These are phyloP conservation scores for Stenogyne calaminthoides DNA, from an alignment of 305 asterid species.

Conservation along the genomic window DNA sequence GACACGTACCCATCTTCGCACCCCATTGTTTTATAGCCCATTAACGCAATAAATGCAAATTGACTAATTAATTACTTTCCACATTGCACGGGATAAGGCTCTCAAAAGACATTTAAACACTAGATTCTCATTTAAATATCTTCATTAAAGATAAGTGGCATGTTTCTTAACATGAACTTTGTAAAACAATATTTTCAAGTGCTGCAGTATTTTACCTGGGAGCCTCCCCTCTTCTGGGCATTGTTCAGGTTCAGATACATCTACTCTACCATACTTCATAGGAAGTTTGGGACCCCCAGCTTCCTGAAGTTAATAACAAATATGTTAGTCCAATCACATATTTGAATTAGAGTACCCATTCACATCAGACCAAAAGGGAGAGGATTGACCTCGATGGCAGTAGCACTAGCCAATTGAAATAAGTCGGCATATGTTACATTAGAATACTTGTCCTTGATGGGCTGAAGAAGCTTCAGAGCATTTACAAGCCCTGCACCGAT, in stretches of 20 bases:
- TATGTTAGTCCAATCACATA: constrained; percentile 12
- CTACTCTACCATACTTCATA: constrained; percentile 95
- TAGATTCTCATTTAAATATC: constrained; percentile 1
- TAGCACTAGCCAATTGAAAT: constrained; percentile 94
- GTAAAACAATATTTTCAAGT: constrained; percentile 8
- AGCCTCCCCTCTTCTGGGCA: constrained; percentile 99
- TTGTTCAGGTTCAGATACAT: constrained; percentile 74
- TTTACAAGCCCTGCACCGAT: constrained; percentile 77
- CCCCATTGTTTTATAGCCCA: constrained; percentile 3
- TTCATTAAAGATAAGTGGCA: not conserved
- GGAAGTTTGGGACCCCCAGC: constrained; percentile 96
- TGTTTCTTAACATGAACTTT: constrained; percentile 7
- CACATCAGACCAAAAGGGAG: constrained; percentile 10
- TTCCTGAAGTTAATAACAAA: constrained; percentile 52
- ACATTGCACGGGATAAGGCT: not conserved
- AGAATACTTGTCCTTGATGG: constrained; percentile 90
- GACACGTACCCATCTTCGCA: not conserved
- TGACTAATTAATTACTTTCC: not conserved
- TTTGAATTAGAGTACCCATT: constrained; percentile 21
- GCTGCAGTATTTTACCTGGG: constrained; percentile 61
- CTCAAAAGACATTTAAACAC: constrained; percentile 9
- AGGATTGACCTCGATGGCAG: constrained; percentile 76
- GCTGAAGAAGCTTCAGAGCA: constrained; percentile 92
- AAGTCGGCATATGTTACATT: constrained; percentile 81
- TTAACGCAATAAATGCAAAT: not conserved